Evolutionary conservation across 2,329 filamentous ascomycete genomes (phyloP), one percentile per base, ranked within the genome.

Genomic region (Blastomyces parvus): DNA sequence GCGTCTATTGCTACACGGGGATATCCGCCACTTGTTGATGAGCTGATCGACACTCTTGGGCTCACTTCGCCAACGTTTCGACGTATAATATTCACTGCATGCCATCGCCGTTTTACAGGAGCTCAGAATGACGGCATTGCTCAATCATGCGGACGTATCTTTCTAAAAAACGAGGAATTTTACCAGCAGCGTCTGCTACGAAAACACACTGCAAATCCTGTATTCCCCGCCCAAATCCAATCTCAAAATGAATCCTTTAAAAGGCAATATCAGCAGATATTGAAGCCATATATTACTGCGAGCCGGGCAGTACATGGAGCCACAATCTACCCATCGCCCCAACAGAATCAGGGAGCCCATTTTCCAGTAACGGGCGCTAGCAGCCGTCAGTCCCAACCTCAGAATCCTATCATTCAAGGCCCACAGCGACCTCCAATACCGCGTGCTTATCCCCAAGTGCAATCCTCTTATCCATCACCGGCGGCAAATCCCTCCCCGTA

Each of bases 1-100:
- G 70, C 62, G 4, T 72, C 74, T 40, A 68, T 74, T 62, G 68
- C 65, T 33, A 44, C 56, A 25, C 74, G 79, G 50, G 71, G 72
- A 1, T 83, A 80, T 67, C 85, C 85, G 3, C 81, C 85, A 5
- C 73, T 86, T n/a, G 78, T 83, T 42, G 77, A 79, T 61, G 86
- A 88, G 67, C 14, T 57, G 13, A n/a, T 33, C n/a, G 22, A 19
- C 25, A 3, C 7, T 14, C 76, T 88, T 44, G 69, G 71, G 6
- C 70, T 87, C 14, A 70, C 70, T 8, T 88, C 85, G 0, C 70
- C 74, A 0, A 76, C 80, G 0, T 72, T 88, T 7, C 82, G 85
- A 67, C 72, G 71, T 1, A 80, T 85, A 36, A 72, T 85, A 2
- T 87, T 86, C 63, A 60, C 68, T 17, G 71, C 70, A 9, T 67